phyloP scores from a whole-genome alignment of 1,284 basidiomycete species.

The Cystobasidiaceae sp. region DNA sequence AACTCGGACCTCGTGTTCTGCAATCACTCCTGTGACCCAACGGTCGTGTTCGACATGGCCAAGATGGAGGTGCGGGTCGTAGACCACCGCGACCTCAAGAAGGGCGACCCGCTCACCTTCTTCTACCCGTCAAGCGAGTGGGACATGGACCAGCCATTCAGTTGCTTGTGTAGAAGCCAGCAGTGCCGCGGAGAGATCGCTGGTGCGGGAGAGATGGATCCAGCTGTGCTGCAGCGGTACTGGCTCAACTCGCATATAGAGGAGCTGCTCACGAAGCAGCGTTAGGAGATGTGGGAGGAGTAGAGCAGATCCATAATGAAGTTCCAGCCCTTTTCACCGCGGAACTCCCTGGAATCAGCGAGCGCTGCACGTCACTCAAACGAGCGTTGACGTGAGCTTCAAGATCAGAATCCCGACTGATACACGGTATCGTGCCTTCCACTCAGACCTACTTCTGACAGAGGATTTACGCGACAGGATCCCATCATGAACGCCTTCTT shows the following conservation, averaged over 20 bases:
- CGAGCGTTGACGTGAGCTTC: too few species aligned
- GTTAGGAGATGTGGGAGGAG: too few species aligned
- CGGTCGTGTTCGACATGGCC: slow-evolving; percentile 56
- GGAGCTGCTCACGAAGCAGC: neutral
- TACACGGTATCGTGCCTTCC: too few species aligned
- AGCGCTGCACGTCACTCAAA: too few species aligned
- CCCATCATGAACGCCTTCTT: neutral
- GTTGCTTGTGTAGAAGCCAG: slow-evolving; percentile 54
- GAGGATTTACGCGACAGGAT: neutral
- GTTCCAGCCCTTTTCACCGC: too few species aligned
- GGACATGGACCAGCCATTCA: slow-evolving; percentile 64
- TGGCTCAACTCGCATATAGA: slow-evolving; percentile 14
- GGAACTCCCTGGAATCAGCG: too few species aligned
- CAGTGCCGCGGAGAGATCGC: slow-evolving; percentile 49
- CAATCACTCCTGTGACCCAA: slow-evolving; percentile 65
- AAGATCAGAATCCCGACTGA: too few species aligned
- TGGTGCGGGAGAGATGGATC: slow-evolving; percentile 48
- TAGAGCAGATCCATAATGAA: too few species aligned
- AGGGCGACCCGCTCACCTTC: slow-evolving; percentile 54
- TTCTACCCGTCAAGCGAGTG: slow-evolving; percentile 68
- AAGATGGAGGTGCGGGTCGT: slow-evolving; percentile 50
- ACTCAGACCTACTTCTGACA: too few species aligned
- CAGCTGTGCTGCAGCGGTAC: neutral
- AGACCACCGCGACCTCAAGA: slow-evolving; percentile 46
- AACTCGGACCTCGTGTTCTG: slow-evolving; percentile 63